A percentile compares a stretch with the other conserved stretches of the same genome.
Evolutionary conservation across 2,329 filamentous ascomycete genomes (phyloP).

Genomic region (Moelleriella libera): DNA sequence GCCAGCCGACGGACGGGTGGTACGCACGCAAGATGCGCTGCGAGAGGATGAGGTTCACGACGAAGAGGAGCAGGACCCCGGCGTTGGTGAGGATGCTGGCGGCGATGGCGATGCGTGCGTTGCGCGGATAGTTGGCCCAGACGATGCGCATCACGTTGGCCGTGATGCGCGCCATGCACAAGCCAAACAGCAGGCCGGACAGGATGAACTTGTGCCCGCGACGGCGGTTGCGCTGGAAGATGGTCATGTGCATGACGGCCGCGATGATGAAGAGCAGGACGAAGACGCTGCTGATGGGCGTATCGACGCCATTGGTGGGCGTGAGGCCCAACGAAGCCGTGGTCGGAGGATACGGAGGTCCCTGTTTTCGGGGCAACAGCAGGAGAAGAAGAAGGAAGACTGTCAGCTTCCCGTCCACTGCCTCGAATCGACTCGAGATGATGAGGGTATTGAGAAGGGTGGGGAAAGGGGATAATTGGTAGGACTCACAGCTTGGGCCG

Average conservation of each 20-base stretch:
- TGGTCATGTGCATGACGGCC: conserved; percentile 43
- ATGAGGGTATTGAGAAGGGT: no score
- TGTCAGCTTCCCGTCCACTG: no score
- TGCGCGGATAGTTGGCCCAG: conserved; percentile 30
- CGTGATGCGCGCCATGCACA: conserved; percentile 39
- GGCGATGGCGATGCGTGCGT: conserved; percentile 34
- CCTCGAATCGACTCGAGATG: no score
- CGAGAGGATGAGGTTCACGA: conserved; percentile 65
- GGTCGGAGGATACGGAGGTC: conserved; percentile 23
- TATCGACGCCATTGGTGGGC: conserved; percentile 44
- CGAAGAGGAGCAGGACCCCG: conserved; percentile 60
- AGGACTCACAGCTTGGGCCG: no score
- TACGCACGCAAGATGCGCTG: conserved; percentile 62
- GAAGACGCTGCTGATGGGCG: conserved; percentile 50
- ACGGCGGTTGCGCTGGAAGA: conserved; percentile 35
- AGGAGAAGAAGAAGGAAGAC: background rate
- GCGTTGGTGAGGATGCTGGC: conserved; percentile 58
- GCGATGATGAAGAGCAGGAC: conserved; percentile 39
- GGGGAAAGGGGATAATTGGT: no score
- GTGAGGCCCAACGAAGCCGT: conserved; percentile 39
- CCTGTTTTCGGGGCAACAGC: conserved; percentile 7
- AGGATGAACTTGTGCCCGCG: conserved; percentile 44
- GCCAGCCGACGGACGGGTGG: conserved; percentile 61
- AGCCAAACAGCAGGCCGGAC: conserved; percentile 41
- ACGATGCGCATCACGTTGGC: conserved; percentile 38